phyloP scores from a whole-genome alignment of 257 asterid species.

The Hygrophila difformis region DNA sequence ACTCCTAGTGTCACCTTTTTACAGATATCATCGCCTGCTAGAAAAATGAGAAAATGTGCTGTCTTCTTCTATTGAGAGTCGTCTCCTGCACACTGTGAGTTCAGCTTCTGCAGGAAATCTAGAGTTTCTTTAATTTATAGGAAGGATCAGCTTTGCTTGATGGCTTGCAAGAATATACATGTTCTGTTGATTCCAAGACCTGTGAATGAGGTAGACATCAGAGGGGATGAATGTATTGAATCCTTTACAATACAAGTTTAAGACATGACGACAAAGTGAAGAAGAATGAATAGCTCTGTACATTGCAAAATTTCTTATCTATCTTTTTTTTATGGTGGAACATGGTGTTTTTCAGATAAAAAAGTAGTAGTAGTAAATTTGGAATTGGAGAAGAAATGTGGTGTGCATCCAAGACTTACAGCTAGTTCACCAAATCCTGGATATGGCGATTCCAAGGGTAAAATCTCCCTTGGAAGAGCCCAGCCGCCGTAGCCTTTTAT shows the following conservation, averaged over 20 bases:
- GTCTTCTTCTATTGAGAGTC: too few species aligned
- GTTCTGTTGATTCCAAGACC: slow-evolving; percentile 97
- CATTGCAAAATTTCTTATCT: too few species aligned
- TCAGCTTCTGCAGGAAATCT: slow-evolving; percentile 70
- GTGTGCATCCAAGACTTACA: slow-evolving; percentile 37
- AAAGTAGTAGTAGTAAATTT: too few species aligned
- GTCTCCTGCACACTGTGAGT: slow-evolving; percentile 33
- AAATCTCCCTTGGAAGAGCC: slow-evolving; percentile 95
- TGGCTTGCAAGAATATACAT: slow-evolving; percentile 95
- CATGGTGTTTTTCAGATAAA: background rate
- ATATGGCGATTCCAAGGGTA: slow-evolving; percentile 89
- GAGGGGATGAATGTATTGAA: background rate
- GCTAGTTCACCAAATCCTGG: slow-evolving; percentile 96
- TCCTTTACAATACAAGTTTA: too few species aligned
- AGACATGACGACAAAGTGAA: too few species aligned
- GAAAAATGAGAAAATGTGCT: too few species aligned
- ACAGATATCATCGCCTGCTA: too few species aligned
- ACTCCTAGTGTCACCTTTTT: too few species aligned
- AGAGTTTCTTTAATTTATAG: slow-evolving; percentile 40
- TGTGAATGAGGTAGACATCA: slow-evolving; percentile 26
- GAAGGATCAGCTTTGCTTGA: slow-evolving; percentile 78
- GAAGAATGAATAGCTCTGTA: too few species aligned
- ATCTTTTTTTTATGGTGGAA: background rate
- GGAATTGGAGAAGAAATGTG: too few species aligned
- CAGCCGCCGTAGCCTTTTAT: slow-evolving; percentile 99